Percentiles rank a stretch among this genome's conserved stretches.
Evolutionary conservation across 2,329 filamentous ascomycete species (phyloP).

Genomic region (Verticillium longisporum): DNA sequence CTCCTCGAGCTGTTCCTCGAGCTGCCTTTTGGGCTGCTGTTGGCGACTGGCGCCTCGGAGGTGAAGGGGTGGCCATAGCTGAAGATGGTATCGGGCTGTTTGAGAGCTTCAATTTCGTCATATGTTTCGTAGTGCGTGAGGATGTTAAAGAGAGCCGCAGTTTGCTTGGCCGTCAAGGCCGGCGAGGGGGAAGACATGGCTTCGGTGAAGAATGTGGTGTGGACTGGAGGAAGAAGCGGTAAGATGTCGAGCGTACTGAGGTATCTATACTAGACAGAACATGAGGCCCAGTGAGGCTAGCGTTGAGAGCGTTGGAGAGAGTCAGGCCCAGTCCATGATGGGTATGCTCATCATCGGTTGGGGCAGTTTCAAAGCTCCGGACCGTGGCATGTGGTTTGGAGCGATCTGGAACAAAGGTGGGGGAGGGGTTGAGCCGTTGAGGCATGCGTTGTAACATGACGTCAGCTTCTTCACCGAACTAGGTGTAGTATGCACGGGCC

Average conservation of each 20-base stretch:
- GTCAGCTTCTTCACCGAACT: neutral
- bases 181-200: neutral
- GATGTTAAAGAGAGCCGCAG: conserved; percentile 51
- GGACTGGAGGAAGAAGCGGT: too few relatives aligned
- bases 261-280: neutral
- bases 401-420: neutral
- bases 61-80: conserved; percentile 66
- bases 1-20: conserved; percentile 1
- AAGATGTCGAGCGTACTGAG: too few relatives aligned
- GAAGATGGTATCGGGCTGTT: conserved; percentile 54
- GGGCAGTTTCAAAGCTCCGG: neutral
- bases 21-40: neutral
- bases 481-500: too few relatives aligned
- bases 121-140: conserved; percentile 55
- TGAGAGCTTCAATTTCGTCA: conserved; percentile 67
- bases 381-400: neutral
- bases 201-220: neutral
- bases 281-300: neutral
- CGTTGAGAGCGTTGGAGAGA: neutral
- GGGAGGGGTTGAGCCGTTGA: neutral
- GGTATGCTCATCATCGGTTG: neutral
- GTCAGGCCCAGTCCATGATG: neutral
- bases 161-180: conserved; percentile 31
- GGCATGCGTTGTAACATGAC: neutral
- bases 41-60: neutral